Evolutionary conservation across 2,329 filamentous ascomycete genomes (phyloP).

Genomic region (Thermoascus crustaceus): DNA sequence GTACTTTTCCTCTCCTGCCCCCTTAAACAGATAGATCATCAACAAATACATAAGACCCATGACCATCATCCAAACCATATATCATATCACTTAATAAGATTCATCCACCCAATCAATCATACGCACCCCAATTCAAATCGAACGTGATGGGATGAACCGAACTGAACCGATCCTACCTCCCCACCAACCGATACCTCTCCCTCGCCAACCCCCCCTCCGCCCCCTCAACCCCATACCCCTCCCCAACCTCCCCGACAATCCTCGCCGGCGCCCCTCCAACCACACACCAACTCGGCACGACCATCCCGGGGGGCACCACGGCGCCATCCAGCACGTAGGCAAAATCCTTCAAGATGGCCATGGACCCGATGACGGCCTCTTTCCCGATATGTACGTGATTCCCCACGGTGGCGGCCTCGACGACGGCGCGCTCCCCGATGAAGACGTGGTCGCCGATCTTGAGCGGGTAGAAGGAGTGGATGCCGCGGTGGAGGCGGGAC

Average conservation of each 20-base stretch:
- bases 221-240: constrained; percentile 40
- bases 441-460: constrained; percentile 94
- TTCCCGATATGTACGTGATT: constrained; percentile 80
- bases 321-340: constrained; percentile 78
- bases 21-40: no score
- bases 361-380: constrained; percentile 69
- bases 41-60: no score
- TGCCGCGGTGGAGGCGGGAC: constrained; percentile 69
- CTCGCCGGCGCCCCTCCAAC: constrained; percentile 77
- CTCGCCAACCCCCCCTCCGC: constrained; percentile 37
- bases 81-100: no score
- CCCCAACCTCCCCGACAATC: constrained; percentile 66
- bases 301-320: constrained; percentile 78
- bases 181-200: constrained; percentile 34
- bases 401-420: constrained; percentile 76
- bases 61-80: no score
- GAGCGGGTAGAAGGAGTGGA: constrained; percentile 61
- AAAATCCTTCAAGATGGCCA: constrained; percentile 89
- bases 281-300: constrained; percentile 84
- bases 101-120: no score
- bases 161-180: constrained; percentile 13
- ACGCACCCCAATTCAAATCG: no score
- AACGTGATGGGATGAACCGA: background rate
- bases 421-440: constrained; percentile 63
- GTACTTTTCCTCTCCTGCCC: no score